phyloP scores from a whole-genome alignment of 2,329 filamentous ascomycete genomes.

The Seiridium unicorne region DNA sequence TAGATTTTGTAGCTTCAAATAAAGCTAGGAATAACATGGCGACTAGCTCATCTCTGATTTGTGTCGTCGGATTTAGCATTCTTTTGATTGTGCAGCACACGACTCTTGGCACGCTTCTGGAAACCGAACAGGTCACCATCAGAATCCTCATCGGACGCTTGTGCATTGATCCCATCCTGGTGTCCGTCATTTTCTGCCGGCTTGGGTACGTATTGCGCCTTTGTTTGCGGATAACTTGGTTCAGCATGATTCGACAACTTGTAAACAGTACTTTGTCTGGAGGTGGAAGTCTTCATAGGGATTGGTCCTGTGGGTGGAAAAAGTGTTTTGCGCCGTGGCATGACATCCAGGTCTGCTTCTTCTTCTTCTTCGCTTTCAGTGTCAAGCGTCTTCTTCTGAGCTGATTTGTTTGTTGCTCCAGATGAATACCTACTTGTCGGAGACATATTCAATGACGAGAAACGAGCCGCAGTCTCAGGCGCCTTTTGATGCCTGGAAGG shows the following conservation, averaged over 20 bases:
- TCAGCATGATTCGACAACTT: too few species aligned
- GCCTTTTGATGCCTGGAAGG: background rate
- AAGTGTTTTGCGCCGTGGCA: background rate
- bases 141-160: slow-evolving; percentile 7
- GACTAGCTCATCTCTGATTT: background rate
- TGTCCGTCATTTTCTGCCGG: background rate
- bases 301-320: background rate
- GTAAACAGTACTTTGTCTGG: too few species aligned
- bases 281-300: background rate
- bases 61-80: background rate
- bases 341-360: slow-evolving; percentile 3
- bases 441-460: background rate
- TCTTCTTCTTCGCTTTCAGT: background rate
- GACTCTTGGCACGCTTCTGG: background rate
- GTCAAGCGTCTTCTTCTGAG: background rate
- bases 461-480: background rate
- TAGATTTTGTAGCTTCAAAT: slow-evolving; percentile 7
- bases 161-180: background rate
- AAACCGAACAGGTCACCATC: slow-evolving; percentile 6
- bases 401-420: background rate
- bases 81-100: background rate
- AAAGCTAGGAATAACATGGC: slow-evolving; percentile 4
- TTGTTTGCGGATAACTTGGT: too few species aligned
- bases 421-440: too few species aligned
- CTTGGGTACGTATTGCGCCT: background rate